Base-by-base conservation (phyloP, 495 filamentous ascomycete species). In the Alectoria sarmentosa region DNA sequence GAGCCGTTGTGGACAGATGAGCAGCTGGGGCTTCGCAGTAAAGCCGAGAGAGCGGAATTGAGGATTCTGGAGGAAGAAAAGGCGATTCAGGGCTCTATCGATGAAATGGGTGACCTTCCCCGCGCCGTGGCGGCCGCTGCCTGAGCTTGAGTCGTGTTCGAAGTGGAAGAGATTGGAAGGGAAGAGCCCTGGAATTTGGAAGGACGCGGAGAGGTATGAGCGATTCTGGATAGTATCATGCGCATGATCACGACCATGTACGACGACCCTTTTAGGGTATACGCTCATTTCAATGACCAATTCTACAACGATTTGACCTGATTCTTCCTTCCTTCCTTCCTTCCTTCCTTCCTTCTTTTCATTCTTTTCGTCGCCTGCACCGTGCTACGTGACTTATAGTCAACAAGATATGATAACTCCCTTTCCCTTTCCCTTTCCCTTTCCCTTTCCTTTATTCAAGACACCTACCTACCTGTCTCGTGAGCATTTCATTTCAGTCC, bases 1-100 rank as follows among this genome's bases (percentile, higher is more conserved):
- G 79, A 86, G 69, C 85, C 86, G 48, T 86, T 98, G 41, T 98
- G 93, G 93, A 90, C 90, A 28, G 85, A 95, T 69, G 78, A 84
- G 69, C 93, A 97, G 79, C 83, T 98, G 54, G 90, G 87, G 37
- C 78, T 96, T 64, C 77, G 78, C 37, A 76, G 78, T 39, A 10
- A 3, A 30, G 57, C 62, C 13, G 65, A 64, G 57, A 66, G 65
- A 49, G 37, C 41, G 32, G 57, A 57, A 11, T 37, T 69, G 49
- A 59, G 57, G 37, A 57, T 64, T 7, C 21, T 57, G 42, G 65
- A 69, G 48, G 61, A 64, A 37, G 63, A 60, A 36, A 68, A 57
- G 52, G 69, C 54, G 32, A 65, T 70, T 34, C 52, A 60, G n/a
- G 59, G 67, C 19, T 46, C 38, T 57, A 48, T 66, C 21, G 61